phyloP scores from a whole-genome alignment of 179 eudicot genomes.

The Corrigiola litoralis region DNA sequence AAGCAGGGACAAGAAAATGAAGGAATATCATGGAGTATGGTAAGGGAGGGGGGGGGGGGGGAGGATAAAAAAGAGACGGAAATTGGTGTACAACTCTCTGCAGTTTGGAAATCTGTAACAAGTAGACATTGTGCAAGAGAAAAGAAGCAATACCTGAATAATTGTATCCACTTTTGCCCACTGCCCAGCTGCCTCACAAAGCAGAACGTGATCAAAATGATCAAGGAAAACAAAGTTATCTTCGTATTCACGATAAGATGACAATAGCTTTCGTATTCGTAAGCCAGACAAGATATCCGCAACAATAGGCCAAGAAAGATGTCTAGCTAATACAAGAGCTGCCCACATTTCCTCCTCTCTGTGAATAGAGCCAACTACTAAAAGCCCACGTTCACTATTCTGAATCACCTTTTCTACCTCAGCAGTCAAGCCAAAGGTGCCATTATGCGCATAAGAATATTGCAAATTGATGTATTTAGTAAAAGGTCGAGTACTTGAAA shows the following conservation, averaged over 20 bases:
- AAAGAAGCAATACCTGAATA: conserved; percentile 57
- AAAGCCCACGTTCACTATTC: conserved; percentile 56
- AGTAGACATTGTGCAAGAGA: conserved; percentile 1
- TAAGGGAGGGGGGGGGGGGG: background rate
- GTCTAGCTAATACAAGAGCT: conserved; percentile 75
- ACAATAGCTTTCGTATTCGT: conserved; percentile 61
- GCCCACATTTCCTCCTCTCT: conserved; percentile 90
- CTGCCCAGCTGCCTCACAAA: conserved; percentile 46
- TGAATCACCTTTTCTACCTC: conserved; percentile 55
- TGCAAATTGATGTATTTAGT: conserved; percentile 56
- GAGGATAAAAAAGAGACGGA: background rate
- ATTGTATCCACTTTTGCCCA: conserved; percentile 75
- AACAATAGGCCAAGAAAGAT: conserved; percentile 83
- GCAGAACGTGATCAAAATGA: conserved; percentile 79
- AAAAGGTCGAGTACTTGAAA: conserved; percentile 58
- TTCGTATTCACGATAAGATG: conserved; percentile 40
- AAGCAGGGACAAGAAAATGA: background rate
- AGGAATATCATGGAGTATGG: no score
- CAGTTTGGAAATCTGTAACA: background rate
- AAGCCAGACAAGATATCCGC: conserved; percentile 86
- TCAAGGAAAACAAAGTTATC: conserved; percentile 57
- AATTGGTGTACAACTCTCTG: background rate
- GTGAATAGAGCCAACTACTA: conserved; percentile 61
- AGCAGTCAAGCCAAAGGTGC: conserved; percentile 28
- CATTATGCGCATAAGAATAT: conserved; percentile 33